Evolutionary conservation across 371 early-diverging fungal species (phyloP), one percentile per base, ranked within the genome.

Genomic region (Mortierella sp.): DNA sequence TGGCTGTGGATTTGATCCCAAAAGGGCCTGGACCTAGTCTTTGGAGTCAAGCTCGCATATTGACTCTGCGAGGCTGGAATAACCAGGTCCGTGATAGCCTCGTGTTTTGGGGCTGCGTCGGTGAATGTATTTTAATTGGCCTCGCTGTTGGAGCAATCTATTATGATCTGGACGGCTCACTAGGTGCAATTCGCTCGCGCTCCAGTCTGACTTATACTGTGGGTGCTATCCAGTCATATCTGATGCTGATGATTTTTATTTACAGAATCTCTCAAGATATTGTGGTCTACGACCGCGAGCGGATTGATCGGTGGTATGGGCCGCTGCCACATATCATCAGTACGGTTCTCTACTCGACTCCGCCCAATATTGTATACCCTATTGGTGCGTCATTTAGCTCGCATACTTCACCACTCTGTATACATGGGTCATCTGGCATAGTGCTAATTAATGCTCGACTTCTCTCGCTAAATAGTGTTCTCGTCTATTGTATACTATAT

Each of bases 261-360:
- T 80, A 74, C 23, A 62, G 75, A 1, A 49, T 74, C 0, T 74
- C 75, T 9, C 70, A 74, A 19, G 80, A 74, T 26, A 74, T 74
- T 55, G 61, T 62, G 12, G 54, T 74, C n/a, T 80, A 74, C 22
- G 80, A 80, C 59, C 80, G 80, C 0, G 80, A 80, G 71, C 56
- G 80, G 9, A 80, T 74, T 68, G 80, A 80, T 34, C 59, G 80
- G 9, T 80, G 80, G 80, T 80, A 80, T 57, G 71, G 75, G 8
- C 80, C 80, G 17, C 37, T 80, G 29, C 80, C 80, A 3, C 75
- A 74, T 56, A 56, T 80, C 2, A 34, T 80, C 37, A 80, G 75
- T 29, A 74, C 64, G 4, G 49, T 61, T 3, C 53, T 80, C 19
- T 70, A 67, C 59, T 62, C 79, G 4, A 57, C 74, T 2, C 62